phyloP scores from a whole-genome alignment of 257 asterid species.

The Prunella vulgaris region DNA sequence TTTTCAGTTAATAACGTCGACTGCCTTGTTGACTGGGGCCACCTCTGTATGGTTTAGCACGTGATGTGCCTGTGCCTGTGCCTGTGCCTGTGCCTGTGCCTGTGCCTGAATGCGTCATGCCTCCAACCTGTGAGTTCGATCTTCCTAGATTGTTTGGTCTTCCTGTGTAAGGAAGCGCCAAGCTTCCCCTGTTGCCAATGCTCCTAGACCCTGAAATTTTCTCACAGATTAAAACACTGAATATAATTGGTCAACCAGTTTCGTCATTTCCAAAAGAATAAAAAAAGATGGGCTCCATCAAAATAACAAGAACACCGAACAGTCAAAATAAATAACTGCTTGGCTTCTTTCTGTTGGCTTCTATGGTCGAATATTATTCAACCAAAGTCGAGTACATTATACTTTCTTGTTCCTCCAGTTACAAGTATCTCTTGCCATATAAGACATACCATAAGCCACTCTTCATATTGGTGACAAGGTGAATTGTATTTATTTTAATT shows the following conservation, averaged over 20 bases:
- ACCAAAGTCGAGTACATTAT: not conserved
- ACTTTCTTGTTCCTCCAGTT: not conserved
- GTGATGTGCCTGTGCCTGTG: conserved; percentile 27
- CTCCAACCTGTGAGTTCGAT: conserved; percentile 15
- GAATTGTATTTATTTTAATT: not conserved
- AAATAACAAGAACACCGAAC: not conserved
- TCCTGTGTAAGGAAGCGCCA: conserved; percentile 67
- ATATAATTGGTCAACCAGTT: not conserved
- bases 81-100: too few species aligned
- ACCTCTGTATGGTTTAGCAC: conserved; percentile 23
- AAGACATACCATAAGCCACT: not conserved
- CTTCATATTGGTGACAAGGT: not conserved
- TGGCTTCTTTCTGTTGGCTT: not conserved
- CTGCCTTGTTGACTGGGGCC: conserved; percentile 18
- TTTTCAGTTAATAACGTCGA: conserved; percentile 20
- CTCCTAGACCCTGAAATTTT: conserved; percentile 47
- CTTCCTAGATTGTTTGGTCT: conserved; percentile 26
- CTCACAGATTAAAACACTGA: not conserved
- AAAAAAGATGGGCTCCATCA: too few species aligned
- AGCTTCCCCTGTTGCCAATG: conserved; percentile 36
- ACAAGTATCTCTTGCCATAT: not conserved
- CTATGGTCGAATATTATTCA: not conserved
- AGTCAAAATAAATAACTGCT: not conserved
- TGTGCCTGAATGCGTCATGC: too few species aligned
- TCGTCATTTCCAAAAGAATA: too few species aligned